Percentiles rank a stretch among this genome's conserved stretches.
Evolutionary conservation across 176 grass and related monocot species (phyloP).

Genomic region (Eleusine indica): DNA sequence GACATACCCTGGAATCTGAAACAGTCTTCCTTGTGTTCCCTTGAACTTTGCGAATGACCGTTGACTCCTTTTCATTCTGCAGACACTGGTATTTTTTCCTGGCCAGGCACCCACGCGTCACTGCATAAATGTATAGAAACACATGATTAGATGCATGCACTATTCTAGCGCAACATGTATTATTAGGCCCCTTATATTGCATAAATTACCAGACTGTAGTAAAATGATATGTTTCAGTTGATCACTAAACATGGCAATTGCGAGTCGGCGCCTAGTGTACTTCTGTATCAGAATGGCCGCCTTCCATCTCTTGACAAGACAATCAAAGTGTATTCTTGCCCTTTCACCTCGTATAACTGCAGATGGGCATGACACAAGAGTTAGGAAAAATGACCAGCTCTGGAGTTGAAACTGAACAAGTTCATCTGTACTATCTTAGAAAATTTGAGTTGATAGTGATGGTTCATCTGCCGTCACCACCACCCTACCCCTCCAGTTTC

Average conservation of each 20-base stretch:
- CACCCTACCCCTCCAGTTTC: too few species aligned
- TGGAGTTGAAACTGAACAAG: constrained; percentile 2
- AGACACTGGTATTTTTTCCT: constrained; percentile 66
- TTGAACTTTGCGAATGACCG: constrained; percentile 39
- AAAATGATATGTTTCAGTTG: constrained; percentile 64
- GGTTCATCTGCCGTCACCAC: too few species aligned
- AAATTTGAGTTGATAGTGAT: too few species aligned
- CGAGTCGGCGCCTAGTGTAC: constrained; percentile 59
- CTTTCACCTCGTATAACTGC: constrained; percentile 84
- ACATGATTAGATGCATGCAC: constrained; percentile 39
- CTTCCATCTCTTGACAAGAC: constrained; percentile 70
- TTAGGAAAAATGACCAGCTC: constrained; percentile 4
- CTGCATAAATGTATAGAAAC: constrained; percentile 48
- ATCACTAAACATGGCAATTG: constrained; percentile 51
- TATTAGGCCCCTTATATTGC: constrained; percentile 8
- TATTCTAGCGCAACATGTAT: constrained; percentile 22
- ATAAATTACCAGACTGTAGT: constrained; percentile 79
- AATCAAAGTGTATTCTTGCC: constrained; percentile 55
- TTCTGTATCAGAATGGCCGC: constrained; percentile 92
- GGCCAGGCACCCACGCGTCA: constrained; percentile 69
- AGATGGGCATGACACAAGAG: constrained; percentile 9
- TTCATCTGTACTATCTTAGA: not conserved
- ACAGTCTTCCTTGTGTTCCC: constrained; percentile 23
- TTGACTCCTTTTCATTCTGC: constrained; percentile 46
- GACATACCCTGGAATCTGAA: constrained; percentile 40